A percentile compares a stretch with the other conserved stretches of the same genome.
These are phyloP conservation scores for Linnemannia hyalina DNA, from an alignment of 192 early-diverging fungal species.

Conservation along the genomic window DNA sequence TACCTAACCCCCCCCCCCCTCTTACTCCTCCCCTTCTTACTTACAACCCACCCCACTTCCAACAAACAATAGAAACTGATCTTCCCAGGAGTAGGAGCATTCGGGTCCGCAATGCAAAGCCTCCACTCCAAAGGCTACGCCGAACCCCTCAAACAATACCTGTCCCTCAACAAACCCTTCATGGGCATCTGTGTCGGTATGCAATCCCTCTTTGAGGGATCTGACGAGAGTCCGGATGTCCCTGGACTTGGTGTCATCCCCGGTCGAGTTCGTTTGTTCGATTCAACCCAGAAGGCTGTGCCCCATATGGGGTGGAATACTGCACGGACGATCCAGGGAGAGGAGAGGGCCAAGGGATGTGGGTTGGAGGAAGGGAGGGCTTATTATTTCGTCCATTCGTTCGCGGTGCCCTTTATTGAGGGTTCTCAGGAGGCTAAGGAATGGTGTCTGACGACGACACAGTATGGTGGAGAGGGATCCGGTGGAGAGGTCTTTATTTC, in stretches of 20 bases:
- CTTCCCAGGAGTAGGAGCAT: constrained; percentile 99
- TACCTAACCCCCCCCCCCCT: background rate
- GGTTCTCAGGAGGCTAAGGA: constrained; percentile 61
- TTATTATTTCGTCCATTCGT: constrained; percentile 99
- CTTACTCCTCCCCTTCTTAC: background rate
- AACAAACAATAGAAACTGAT: constrained; percentile 85
- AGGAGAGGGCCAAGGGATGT: constrained; percentile 21
- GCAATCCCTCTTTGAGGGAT: constrained; percentile 93
- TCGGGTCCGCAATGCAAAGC: constrained; percentile 90
- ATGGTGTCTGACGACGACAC: constrained; percentile 86
- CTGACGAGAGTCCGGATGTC: constrained; percentile 87
- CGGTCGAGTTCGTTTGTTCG: constrained; percentile 76
- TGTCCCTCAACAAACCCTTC: constrained; percentile 89
- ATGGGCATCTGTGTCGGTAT: constrained; percentile 99
- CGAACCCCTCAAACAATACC: constrained; percentile 85
- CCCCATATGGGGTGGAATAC: constrained; percentile 99
- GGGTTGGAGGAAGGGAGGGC: constrained; percentile 52
- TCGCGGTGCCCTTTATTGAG: constrained; percentile 77
- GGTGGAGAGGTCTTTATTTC: constrained; percentile 89
- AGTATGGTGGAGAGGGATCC: constrained; percentile 83
- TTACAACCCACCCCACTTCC: too few relatives aligned
- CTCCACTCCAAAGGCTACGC: constrained; percentile 81
- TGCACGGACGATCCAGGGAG: constrained; percentile 60
- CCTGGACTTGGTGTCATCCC: constrained; percentile 90
- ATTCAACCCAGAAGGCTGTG: constrained; percentile 80